phyloP scores from a whole-genome alignment of 768 basidiomycete genomes.

The Boletus pseudo-olivaceus region DNA sequence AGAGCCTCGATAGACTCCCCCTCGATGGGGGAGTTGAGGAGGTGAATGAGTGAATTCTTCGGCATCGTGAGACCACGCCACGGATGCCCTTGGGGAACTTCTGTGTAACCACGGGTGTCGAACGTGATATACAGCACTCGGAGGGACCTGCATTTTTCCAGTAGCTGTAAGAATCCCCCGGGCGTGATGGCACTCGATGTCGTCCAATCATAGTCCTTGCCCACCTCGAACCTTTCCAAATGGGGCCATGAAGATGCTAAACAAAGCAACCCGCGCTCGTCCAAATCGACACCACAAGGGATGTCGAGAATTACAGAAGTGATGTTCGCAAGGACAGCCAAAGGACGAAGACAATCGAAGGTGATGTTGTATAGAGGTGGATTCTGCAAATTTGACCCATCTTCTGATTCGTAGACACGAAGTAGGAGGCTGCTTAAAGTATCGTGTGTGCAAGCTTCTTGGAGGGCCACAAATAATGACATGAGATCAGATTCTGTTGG shows the following conservation, averaged over 20 bases:
- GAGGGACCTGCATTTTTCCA: constrained; percentile 15
- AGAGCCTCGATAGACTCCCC: constrained; percentile 8
- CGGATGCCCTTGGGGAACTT: constrained; percentile 5
- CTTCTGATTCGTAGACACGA: not conserved
- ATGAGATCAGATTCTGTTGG: not conserved
- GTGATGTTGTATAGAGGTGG: not conserved
- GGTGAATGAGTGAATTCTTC: not conserved
- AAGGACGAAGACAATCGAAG: not conserved
- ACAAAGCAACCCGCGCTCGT: constrained; percentile 2
- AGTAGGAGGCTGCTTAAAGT: not conserved
- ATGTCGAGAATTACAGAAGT: not conserved
- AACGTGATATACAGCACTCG: not conserved
- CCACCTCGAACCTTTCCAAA: not conserved
- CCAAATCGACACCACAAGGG: constrained; percentile 2
- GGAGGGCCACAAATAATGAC: constrained; percentile 4
- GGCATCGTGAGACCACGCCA: constrained; percentile 10
- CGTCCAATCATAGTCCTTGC: not conserved
- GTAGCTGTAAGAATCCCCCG: constrained; percentile 5
- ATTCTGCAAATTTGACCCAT: not conserved
- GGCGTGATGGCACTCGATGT: constrained; percentile 7
- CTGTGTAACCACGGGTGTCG: constrained; percentile 8
- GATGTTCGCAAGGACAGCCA: constrained; percentile 7
- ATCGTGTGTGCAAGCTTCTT: not conserved
- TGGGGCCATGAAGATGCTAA: constrained; percentile 16
- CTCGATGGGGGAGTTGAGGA: constrained; percentile 4